Evolutionary conservation across 192 early-diverging fungal genomes (phyloP), one percentile per base, ranked within the genome.

Genomic region (Backusella circina): DNA sequence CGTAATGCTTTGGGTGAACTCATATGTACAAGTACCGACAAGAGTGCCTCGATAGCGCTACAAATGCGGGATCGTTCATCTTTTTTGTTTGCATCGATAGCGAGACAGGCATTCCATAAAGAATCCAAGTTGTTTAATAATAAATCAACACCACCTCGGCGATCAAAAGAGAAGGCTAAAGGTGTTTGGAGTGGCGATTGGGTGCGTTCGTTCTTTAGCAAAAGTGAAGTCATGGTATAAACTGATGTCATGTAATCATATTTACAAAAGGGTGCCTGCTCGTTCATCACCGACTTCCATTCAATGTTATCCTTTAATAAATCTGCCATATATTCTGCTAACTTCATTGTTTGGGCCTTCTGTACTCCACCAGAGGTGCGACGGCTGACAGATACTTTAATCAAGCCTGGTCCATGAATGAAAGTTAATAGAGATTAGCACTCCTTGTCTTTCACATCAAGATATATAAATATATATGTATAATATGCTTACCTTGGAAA

Each of bases 1-100:
- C 86, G 84, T 28, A 97, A 77, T 8, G 93, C 81, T 67, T 93
- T 92, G 57, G 86, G 84, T 26, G 95, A 95, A 16, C 86, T 75
- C 51, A 95, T 73, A 36, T 88, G 88, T 70, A 90, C 87, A 31
- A 98, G 79, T 4, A 95, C 85, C 33, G 83, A 83, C 15, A 94
- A 72, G 16, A 85, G 73, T 8, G 84, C 75, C 74, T 94, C 90
- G 9, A 93, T 79, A 16, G 86, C 78, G 37, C 70, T 78, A 30
- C 89, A 68, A 15, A 88, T 75, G 21, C 82, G 75, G 13, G 66
- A 71, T 21, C 72, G 68, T 51, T 89, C 80, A 32, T 80, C 81
- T 2, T 89, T 81, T 21, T 47, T 39, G 15, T 37, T 44, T 18
- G 65, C 8, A 70, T 67, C 67, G 13, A 77, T 68, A 0, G 23